phyloP scores from a whole-genome alignment of 2,329 filamentous ascomycete genomes.

The Fusarium xyrophilum region DNA sequence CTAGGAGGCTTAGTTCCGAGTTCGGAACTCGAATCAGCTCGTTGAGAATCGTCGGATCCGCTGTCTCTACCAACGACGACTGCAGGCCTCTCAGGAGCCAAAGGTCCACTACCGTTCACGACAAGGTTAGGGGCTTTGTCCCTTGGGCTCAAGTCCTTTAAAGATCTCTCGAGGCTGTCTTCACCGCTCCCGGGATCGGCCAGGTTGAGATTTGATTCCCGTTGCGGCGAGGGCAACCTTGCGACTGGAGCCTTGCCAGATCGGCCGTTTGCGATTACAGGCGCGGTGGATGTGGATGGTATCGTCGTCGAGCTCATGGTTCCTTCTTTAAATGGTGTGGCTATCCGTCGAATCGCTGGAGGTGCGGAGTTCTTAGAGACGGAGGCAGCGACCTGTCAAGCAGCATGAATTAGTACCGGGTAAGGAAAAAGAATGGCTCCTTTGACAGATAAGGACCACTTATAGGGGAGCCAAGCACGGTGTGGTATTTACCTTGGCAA shows the following conservation, averaged over 20 bases:
- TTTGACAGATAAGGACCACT: constrained; percentile 9
- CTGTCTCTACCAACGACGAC: constrained; percentile 51
- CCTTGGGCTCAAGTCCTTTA: constrained; percentile 44
- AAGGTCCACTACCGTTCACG: constrained; percentile 57
- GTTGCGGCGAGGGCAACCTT: constrained; percentile 31
- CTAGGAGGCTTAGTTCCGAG: constrained; percentile 83
- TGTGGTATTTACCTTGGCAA: constrained; percentile 70
- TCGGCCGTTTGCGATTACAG: constrained; percentile 42
- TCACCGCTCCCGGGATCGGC: constrained; percentile 31
- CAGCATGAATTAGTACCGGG: constrained; percentile 31
- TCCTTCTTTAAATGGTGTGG: constrained; percentile 38
- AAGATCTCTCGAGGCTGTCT: constrained; percentile 40
- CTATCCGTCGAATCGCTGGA: constrained; percentile 42
- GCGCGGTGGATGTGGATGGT: constrained; percentile 21
- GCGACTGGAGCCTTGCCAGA: constrained; percentile 27
- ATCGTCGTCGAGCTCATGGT: constrained; percentile 27
- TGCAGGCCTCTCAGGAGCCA: constrained; percentile 47
- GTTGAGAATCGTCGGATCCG: constrained; percentile 63
- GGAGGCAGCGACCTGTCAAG: constrained; percentile 57
- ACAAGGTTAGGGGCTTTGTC: constrained; percentile 51
- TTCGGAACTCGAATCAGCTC: constrained; percentile 69
- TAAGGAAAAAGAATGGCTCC: constrained; percentile 11
- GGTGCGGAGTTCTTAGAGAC: constrained; percentile 42
- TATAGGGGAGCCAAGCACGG: constrained; percentile 9
- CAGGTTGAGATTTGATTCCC: constrained; percentile 16